Percentiles rank a stretch among this genome's conserved stretches.
phyloP scores from a whole-genome alignment of 371 early-diverging fungal species.

The Umbelopsis sp. region DNA sequence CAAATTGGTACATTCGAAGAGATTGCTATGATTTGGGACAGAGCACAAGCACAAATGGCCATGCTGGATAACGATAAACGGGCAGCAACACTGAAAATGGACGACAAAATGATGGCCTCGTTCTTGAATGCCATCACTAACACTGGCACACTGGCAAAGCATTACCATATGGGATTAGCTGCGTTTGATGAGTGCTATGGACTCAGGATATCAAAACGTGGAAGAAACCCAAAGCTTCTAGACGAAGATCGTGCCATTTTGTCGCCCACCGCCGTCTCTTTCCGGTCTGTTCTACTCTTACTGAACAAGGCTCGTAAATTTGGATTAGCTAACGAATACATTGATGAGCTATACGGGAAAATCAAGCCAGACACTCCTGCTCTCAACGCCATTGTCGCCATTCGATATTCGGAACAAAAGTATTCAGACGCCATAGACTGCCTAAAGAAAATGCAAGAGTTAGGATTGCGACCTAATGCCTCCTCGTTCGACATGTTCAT shows the following conservation, averaged over 20 bases:
- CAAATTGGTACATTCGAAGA: background rate
- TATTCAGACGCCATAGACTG: background rate
- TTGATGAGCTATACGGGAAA: background rate
- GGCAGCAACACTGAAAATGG: background rate
- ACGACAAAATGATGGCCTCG: background rate
- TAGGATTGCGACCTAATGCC: background rate
- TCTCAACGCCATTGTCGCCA: constrained; percentile 19
- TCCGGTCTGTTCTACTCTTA: background rate
- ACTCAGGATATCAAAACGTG: background rate
- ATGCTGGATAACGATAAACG: background rate
- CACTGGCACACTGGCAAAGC: constrained; percentile 2
- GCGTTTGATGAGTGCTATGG: constrained; percentile 1
- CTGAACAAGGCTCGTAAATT: constrained; percentile 14
- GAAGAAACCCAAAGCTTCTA: background rate
- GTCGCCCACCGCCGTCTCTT: background rate
- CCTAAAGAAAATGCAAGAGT: background rate
- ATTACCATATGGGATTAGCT: background rate
- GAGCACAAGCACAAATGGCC: background rate
- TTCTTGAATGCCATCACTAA: background rate
- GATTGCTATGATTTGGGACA: background rate
- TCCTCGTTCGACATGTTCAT: constrained; percentile 8
- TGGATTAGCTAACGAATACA: constrained; percentile 1
- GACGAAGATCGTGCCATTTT: background rate
- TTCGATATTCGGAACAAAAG: background rate
- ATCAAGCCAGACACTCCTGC: constrained; percentile 62